Evolutionary conservation across 257 asterid species (phyloP), one percentile per base, ranked within the genome.

Genomic region (Solanum dulcamara): DNA sequence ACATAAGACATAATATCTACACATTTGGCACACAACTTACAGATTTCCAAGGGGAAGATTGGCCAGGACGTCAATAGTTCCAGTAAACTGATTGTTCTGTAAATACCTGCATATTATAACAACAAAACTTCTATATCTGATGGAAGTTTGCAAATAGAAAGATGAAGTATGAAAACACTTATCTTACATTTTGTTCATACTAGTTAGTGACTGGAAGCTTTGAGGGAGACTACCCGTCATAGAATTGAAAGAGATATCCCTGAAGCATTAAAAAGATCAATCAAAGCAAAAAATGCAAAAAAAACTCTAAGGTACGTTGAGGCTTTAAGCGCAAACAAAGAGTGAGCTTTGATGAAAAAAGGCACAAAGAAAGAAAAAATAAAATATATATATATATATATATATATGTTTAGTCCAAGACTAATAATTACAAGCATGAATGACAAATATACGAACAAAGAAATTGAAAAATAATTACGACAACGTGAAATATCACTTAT

Each of bases 1-100:
- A 81, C 4, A 70, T 66, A 14, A 42, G 81, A 44, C 59, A 71
- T 40, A 40, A 44, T 7, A 75, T 75, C 38, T 4, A 75, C 24
- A 75, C 24, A 75, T 44, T 4, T 14, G 38, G 81, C 24, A 37
- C 11, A 30, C 20, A 64, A 90, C 98, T 92, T 87, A 97, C 99
- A 97, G 89, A 82, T 83, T 88, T 50, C 90, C 88, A 11, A 97
- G 98, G 48, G 98, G 98, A 81, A 97, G 98, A 90, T 83, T 92
- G 71, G 98, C 95, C 60, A 97, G 96, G 84, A 95, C 97, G 33
- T 97, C 96, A 20, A 97, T 91, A 33, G 97, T 91, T 83, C 99
- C 99, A 1, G 97, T 91, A 88, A 97, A 93, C 91, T 95, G 98
- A 89, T 97, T 95, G 90, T 92, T 97, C 87, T 97, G 96, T 90